phyloP scores from a whole-genome alignment of 768 basidiomycete genomes.

The Boletus rex-veris region DNA sequence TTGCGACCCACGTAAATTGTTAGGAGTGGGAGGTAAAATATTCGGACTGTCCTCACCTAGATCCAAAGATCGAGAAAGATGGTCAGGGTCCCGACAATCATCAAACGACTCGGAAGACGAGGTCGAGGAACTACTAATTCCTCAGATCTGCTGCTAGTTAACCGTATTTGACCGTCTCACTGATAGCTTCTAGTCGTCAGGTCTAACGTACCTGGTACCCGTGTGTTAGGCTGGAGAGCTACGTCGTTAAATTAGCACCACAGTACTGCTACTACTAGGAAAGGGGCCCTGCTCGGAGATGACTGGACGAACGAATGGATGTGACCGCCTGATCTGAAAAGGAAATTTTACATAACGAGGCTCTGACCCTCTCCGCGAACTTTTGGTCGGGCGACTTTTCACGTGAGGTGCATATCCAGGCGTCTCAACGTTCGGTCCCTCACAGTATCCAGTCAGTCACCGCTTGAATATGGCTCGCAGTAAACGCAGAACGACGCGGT shows the following conservation, averaged over 20 bases:
- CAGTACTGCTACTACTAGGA: too few relatives aligned
- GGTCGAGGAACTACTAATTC: too few relatives aligned
- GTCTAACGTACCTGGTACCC: too few relatives aligned
- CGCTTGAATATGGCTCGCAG: conserved; percentile 39
- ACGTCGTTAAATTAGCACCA: too few relatives aligned
- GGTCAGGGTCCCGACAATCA: not conserved
- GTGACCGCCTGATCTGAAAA: not conserved
- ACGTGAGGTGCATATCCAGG: conserved; percentile 5
- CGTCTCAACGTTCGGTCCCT: conserved; percentile 4
- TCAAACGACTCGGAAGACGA: too few relatives aligned
- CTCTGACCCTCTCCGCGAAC: not conserved
- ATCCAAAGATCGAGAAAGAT: not conserved
- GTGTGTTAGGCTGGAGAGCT: too few relatives aligned
- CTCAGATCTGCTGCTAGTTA: too few relatives aligned
- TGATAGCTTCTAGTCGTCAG: too few relatives aligned
- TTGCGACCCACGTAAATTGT: not conserved
- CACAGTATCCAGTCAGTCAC: conserved; percentile 8
- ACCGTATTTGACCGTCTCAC: too few relatives aligned
- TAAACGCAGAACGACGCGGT: conserved; percentile 43
- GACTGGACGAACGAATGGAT: too few relatives aligned
- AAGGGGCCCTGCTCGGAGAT: too few relatives aligned
- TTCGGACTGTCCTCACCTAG: not conserved
- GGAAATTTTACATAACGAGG: conserved; percentile 28
- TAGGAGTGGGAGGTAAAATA: not conserved
- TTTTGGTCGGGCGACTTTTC: conserved; percentile 10